Evolutionary conservation across 179 eudicot genomes (phyloP).

Genomic region (Heliamphora ciliata): DNA sequence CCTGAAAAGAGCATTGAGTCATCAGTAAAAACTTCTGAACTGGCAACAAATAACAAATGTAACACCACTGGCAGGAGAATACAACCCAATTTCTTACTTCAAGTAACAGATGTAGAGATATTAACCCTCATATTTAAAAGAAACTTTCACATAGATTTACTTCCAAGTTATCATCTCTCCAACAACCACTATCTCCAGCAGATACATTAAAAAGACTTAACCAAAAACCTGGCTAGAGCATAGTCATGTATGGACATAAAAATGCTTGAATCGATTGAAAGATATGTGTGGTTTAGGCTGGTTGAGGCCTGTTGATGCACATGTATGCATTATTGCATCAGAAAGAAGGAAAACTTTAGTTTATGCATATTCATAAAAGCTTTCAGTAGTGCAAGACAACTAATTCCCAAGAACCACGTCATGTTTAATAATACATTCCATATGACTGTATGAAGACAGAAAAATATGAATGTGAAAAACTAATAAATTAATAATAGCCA

Average conservation of each 20-base stretch:
- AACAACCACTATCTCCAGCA: background rate
- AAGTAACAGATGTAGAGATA: background rate
- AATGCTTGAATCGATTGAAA: background rate
- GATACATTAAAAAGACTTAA: background rate
- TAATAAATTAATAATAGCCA: background rate
- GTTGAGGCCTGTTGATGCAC: background rate
- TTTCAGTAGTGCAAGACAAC: background rate
- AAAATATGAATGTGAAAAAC: background rate
- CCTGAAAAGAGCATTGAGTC: constrained; percentile 43
- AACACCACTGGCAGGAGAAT: background rate
- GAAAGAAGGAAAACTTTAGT: background rate
- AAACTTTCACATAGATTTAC: background rate
- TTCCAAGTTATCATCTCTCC: background rate
- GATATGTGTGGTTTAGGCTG: background rate
- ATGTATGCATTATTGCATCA: background rate
- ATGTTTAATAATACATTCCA: background rate
- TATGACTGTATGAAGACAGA: background rate
- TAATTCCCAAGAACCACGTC: background rate
- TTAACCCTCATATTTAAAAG: background rate
- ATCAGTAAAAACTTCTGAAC: background rate
- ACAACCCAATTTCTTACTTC: background rate
- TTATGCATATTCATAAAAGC: background rate
- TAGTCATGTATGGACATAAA: background rate
- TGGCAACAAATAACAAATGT: background rate
- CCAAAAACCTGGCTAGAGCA: background rate